Percentiles rank a stretch among this genome's conserved stretches.
Evolutionary conservation across 1,284 basidiomycete species (phyloP).

Genomic region (Tetrapyrgos nigripes): DNA sequence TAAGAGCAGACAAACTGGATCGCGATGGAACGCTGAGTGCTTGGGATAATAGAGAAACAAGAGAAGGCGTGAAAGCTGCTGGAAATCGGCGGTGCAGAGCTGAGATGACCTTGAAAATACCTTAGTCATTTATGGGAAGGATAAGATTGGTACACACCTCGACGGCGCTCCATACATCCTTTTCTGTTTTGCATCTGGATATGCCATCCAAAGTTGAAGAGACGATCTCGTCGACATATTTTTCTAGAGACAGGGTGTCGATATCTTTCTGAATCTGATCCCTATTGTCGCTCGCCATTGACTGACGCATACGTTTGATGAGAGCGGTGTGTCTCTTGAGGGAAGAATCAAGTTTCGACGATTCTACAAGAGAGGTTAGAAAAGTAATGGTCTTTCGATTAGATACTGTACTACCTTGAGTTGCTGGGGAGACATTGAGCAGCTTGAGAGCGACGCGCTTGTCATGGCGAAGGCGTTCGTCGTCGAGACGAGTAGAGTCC

Average conservation of each 20-base stretch:
- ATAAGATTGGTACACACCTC: conserved; percentile 64
- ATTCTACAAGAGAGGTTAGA: conserved; percentile 45
- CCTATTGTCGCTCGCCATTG: conserved; percentile 78
- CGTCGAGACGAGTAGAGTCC: conserved; percentile 56
- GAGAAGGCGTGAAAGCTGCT: conserved; percentile 75
- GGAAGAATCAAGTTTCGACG: conserved; percentile 85
- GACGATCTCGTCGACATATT: conserved; percentile 96
- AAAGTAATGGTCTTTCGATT: too few relatives aligned
- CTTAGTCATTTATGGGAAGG: conserved; percentile 5
- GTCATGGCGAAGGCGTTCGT: conserved; percentile 62
- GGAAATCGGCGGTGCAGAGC: conserved; percentile 90
- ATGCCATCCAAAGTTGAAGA: conserved; percentile 89
- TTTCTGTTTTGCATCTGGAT: conserved; percentile 83
- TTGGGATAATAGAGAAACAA: conserved; percentile 69
- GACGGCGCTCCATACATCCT: conserved; percentile 90
- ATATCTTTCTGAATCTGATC: conserved; percentile 93
- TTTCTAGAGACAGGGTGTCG: conserved; percentile 88
- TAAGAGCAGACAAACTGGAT: conserved; percentile 61
- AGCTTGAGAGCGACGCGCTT: conserved; percentile 64
- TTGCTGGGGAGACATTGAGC: conserved; percentile 52
- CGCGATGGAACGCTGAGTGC: conserved; percentile 73
- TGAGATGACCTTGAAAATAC: conserved; percentile 75
- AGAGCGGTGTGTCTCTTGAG: conserved; percentile 93
- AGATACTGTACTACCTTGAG: conserved; percentile 58
- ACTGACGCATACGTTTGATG: conserved; percentile 88